phyloP scores from a whole-genome alignment of 768 basidiomycete species.

The Lactifluus rugatus region DNA sequence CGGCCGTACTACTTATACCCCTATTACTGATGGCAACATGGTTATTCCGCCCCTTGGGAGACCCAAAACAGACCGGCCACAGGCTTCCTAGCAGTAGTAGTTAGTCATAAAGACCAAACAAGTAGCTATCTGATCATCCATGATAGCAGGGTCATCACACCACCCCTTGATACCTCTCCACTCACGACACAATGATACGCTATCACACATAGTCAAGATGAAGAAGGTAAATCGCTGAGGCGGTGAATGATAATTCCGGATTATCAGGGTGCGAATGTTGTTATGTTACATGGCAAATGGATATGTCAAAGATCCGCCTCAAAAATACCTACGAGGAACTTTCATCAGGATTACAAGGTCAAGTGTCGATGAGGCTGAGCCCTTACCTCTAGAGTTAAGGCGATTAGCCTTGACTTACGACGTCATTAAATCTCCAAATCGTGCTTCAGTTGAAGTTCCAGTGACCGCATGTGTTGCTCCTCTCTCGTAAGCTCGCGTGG shows the following conservation, averaged over 20 bases:
- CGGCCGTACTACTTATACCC: no score
- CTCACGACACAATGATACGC: no score
- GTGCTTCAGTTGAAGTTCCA: conserved; percentile 15
- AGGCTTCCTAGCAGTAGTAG: no score
- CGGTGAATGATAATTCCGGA: neutral
- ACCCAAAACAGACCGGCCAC: neutral
- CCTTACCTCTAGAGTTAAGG: neutral
- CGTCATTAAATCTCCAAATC: conserved; percentile 10
- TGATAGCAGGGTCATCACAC: no score
- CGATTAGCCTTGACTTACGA: neutral
- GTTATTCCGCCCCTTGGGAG: no score
- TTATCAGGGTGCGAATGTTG: neutral
- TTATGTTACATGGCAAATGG: neutral
- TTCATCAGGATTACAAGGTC: neutral
- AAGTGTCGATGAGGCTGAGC: neutral
- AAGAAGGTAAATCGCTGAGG: no score
- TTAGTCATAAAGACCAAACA: no score
- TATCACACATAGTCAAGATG: no score
- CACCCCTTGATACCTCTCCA: no score
- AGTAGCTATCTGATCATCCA: no score
- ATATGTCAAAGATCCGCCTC: neutral
- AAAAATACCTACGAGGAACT: neutral
- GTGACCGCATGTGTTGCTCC: conserved; percentile 5
- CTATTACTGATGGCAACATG: no score
- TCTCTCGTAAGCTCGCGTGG: neutral